Conservation (phyloP, 1,284 basidiomycete genomes). For the Ceraceosorus guamensis region DNA sequence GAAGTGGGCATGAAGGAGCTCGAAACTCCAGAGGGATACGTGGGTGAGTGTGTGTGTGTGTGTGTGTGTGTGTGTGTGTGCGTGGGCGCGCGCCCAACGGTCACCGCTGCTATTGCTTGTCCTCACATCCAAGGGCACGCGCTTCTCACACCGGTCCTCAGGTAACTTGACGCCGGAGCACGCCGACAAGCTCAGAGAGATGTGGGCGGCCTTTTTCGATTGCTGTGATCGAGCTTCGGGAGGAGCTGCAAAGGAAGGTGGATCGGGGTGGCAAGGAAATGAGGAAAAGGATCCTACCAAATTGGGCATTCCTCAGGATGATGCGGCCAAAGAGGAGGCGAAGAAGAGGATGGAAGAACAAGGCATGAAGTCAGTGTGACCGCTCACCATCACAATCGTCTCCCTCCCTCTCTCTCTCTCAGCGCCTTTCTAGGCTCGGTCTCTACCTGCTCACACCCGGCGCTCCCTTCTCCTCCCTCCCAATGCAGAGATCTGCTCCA, state of each 20-base stretch:
- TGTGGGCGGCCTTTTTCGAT: constrained; percentile 41
- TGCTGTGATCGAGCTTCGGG: constrained; percentile 19
- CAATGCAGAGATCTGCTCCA: neutral
- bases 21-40: neutral
- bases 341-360: constrained; percentile 41
- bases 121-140: too few species aligned
- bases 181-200: constrained; percentile 36
- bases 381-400: too few species aligned
- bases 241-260: constrained; percentile 8
- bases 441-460: too few species aligned
- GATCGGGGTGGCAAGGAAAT: constrained; percentile 6
- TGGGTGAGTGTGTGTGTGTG: too few species aligned
- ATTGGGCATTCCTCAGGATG: constrained; percentile 41
- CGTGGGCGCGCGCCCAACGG: too few species aligned
- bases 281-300: constrained; percentile 14
- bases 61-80: too few species aligned
- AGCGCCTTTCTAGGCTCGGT: too few species aligned
- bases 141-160: neutral
- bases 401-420: too few species aligned
- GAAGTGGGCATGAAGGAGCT: neutral
- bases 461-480: too few species aligned
- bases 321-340: constrained; percentile 41
- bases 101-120: too few species aligned
- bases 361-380: constrained; percentile 26
- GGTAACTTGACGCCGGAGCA: constrained; percentile 46